Evolutionary conservation across 75 land plant genomes (phyloP).

Genomic region (Cryptomeria japonica): DNA sequence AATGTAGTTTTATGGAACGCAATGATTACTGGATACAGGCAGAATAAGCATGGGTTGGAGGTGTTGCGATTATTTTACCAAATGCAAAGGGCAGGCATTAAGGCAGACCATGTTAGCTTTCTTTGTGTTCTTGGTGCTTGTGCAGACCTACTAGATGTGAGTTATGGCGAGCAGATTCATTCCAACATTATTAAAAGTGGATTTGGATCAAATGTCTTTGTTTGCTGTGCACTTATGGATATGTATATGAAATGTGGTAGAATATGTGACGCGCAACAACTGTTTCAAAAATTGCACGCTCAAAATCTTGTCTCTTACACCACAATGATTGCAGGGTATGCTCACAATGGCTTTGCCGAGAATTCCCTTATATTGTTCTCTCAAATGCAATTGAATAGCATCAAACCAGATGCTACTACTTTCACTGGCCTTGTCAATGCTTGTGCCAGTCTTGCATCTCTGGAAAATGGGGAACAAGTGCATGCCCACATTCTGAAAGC

Average conservation of each 20-base stretch:
- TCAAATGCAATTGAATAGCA: conserved; percentile 35
- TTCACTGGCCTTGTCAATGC: conserved; percentile 59
- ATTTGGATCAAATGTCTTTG: conserved; percentile 53
- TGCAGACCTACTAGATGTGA: conserved; percentile 36
- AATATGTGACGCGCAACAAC: conserved; percentile 31
- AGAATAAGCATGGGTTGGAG: not conserved
- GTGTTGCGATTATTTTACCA: conserved; percentile 22
- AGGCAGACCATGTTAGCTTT: conserved; percentile 51
- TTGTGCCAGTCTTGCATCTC: conserved; percentile 49
- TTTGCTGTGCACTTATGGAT: conserved; percentile 50
- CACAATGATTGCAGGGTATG: conserved; percentile 56
- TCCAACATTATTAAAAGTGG: conserved; percentile 34
- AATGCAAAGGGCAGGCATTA: conserved; percentile 37
- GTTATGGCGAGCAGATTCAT: conserved; percentile 45
- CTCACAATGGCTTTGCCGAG: conserved; percentile 46
- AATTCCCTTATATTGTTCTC: conserved; percentile 48
- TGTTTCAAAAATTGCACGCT: conserved; percentile 56
- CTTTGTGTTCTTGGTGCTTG: conserved; percentile 61
- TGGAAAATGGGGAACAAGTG: conserved; percentile 50
- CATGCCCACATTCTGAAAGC: conserved; percentile 41
- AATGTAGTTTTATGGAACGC: conserved; percentile 25
- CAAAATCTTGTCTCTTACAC: conserved; percentile 65
- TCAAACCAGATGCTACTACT: conserved; percentile 59
- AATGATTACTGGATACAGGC: conserved; percentile 1
- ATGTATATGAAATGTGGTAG: conserved; percentile 67